Percentiles rank a stretch among this genome's conserved stretches.
phyloP scores from a whole-genome alignment of 2,329 filamentous ascomycete species.

The Colletotrichum tofieldiae region DNA sequence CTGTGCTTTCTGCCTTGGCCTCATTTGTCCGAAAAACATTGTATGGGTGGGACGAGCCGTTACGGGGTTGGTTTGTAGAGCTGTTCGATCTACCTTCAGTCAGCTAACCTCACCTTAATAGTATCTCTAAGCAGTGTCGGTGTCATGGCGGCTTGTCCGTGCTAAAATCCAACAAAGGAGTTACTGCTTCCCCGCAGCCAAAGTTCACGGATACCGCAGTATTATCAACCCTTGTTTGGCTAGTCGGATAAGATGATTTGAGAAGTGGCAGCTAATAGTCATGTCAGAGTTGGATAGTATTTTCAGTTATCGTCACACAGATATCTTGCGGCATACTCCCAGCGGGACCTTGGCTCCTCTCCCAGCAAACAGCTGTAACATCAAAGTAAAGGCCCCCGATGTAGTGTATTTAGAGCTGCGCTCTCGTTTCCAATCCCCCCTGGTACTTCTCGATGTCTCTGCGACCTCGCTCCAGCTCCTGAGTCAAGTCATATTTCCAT shows the following conservation, averaged over 20 bases:
- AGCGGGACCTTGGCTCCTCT: too few relatives aligned
- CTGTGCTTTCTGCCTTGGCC: neutral
- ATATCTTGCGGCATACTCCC: neutral
- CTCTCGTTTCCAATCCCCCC: neutral
- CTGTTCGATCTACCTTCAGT: too few relatives aligned
- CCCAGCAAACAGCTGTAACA: neutral
- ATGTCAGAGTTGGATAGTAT: neutral
- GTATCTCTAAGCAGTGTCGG: too few relatives aligned
- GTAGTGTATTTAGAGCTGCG: slow-evolving; percentile 9
- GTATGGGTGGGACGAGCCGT: neutral
- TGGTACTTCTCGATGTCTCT: slow-evolving; percentile 19
- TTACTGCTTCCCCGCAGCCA: too few relatives aligned
- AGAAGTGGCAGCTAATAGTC: too few relatives aligned
- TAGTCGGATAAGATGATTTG: too few relatives aligned
- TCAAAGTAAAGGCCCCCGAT: too few relatives aligned
- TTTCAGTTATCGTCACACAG: neutral
- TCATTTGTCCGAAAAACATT: neutral
- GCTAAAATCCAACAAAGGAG: too few relatives aligned
- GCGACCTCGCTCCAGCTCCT: slow-evolving; percentile 26
- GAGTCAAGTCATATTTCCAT: slow-evolving; percentile 33
- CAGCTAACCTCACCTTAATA: too few relatives aligned
- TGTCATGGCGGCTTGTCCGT: too few relatives aligned
- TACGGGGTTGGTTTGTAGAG: neutral
- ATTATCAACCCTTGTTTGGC: too few relatives aligned
- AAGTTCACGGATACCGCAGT: too few relatives aligned